These are phyloP conservation scores for Uronychia binucleata DNA, from an alignment of 73 alveolate genomes.

Conservation along the genomic window DNA sequence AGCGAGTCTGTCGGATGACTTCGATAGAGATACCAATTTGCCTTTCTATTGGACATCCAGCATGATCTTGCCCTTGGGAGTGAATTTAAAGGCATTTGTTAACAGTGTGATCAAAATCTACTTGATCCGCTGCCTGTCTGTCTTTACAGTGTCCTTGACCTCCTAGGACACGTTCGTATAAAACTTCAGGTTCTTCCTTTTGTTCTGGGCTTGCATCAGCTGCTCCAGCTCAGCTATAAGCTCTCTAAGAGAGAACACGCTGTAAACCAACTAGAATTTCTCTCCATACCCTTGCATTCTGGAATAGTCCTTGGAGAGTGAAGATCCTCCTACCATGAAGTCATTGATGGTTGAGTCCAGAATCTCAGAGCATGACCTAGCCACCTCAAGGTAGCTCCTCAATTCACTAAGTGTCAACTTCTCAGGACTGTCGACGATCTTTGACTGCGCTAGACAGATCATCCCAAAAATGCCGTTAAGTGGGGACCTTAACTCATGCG, in stretches of 20 bases:
- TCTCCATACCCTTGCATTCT: background rate
- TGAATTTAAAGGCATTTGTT: background rate
- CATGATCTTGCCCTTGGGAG: background rate
- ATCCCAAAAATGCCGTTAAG: background rate
- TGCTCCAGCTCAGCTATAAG: background rate
- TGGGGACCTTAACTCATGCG: background rate
- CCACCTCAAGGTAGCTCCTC: background rate
- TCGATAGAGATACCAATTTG: too few species aligned
- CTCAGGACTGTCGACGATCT: background rate
- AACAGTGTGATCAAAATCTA: background rate
- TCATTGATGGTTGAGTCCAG: background rate
- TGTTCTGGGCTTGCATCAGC: background rate
- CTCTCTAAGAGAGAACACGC: background rate
- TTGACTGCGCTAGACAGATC: background rate
- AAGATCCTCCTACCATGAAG: background rate
- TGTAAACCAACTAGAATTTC: background rate
- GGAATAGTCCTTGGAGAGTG: background rate
- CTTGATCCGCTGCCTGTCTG: background rate
- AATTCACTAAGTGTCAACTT: background rate
- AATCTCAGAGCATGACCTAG: background rate
- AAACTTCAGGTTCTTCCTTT: background rate
- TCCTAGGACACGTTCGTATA: too few species aligned
- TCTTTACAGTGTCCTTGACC: background rate
- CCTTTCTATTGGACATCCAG: background rate
- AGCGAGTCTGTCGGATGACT: background rate